Base-by-base conservation (phyloP, 306 rosid species). In the Senna siamea region DNA sequence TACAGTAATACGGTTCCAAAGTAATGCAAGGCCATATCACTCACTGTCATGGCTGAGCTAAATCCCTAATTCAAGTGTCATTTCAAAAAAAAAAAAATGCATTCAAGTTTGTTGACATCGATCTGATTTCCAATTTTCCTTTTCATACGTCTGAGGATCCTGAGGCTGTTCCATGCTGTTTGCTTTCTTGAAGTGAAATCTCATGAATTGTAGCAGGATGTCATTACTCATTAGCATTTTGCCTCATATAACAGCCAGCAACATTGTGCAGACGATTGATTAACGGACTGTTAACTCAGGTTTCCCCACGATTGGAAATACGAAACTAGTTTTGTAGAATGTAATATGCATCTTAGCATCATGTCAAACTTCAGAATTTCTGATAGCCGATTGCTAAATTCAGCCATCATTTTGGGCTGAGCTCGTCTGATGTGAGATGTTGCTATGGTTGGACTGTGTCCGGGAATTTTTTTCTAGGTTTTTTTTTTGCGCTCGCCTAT, bases 61-160 rank as follows among this genome's bases (percentile, higher is more conserved):
- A 58, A 62, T 51, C 62, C 47, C 52, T 41, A n/a, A 10, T 19
- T 56, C 17, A 55, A 28, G 48, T 55, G 52, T 47, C 0, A 26
- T 63, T 46, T 17, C 65, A 12, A 51, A 44, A 61, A 53, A 26
- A n/a, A 26, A 26, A 26, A 48, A 79, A 43, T 50, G 50, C 34
- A 34, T 60, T 43, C 26, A 26, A 41, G 61, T 73, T 59, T 73
- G 46, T 68, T 18, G 53, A 67, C 23, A 57, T 15, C 54, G 62
- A 74, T 50, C 60, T 50, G 66, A 37, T 26, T 67, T 28, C 23
- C 7, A 43, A 7, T 41, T 50, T 41, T 40, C 47, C 17, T 60
- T 17, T 28, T 44, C 56, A 7, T 43, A 51, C 2, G 73, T 62
- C 59, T 34, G 48, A 75, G 56, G 64, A 44, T 54, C 26, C 35